Evolutionary conservation across 768 basidiomycete genomes (phyloP), one percentile per base, ranked within the genome.

Genomic region (Harrya chromipes): DNA sequence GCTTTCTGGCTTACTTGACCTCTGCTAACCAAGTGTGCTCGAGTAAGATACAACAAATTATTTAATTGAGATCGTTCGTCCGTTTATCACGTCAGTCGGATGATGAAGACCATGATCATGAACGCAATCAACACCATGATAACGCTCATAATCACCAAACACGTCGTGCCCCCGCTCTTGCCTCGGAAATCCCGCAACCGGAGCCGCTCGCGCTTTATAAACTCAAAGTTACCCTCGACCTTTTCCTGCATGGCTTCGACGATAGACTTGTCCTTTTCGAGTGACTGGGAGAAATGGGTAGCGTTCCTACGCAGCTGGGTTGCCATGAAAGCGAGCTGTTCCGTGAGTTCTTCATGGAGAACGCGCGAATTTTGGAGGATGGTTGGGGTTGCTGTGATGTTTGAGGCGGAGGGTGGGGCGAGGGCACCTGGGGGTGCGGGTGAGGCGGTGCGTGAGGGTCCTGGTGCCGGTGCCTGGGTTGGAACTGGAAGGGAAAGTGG

Each of bases 221-320:
- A 72, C 11, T 76, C 82, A 52, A 76, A 78, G 69, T 90, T 91
- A 20, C 76, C 75, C 59, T 90, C 89, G 14, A 98, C 60, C 66
- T 90, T 88, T 57, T 77, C 74, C 54, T 84, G 77, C 12, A 90
- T 80, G 10, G 75, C 72, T 26, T 82, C 80, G 2, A 97, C 65
- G 8, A 93, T 76, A 0, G 74, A 73, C 58, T 87, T 82, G 66
- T 97, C 94, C 47, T 84, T 84, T 36, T 73, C 83, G 1, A 98
- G 72, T 11, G 83, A 74, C 4, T 76, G 74, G 5, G 86, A 79
- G 63, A 97, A 94, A 58, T 91, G 82, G 0, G 85, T 64, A 0
- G 92, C 85, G 56, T 95, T 95, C 20, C 81, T 76, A 59, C 88
- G 90, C 43, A 98, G 81, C 63, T 93, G 91, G 10, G 82, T 74